phyloP scores from a whole-genome alignment of 1,284 basidiomycete species.

The Leucoagaricus sp. region DNA sequence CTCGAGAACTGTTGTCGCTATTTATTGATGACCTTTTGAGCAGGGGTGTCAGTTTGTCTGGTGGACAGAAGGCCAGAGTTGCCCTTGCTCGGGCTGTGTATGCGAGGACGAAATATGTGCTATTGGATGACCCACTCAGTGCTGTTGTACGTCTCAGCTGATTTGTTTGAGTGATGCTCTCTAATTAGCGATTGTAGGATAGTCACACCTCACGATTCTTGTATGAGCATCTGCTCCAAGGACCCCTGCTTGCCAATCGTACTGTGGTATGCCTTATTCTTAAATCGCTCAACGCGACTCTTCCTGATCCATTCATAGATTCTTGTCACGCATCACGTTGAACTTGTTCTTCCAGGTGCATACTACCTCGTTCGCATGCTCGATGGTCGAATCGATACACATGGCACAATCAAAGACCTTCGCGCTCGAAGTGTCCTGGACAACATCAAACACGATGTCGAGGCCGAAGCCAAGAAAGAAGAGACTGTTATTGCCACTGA shows the following conservation, averaged over 20 bases:
- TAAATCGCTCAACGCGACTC: not conserved
- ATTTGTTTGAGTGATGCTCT: not conserved
- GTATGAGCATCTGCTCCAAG: slow-evolving; percentile 63
- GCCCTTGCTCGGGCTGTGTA: slow-evolving; percentile 73
- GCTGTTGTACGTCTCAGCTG: slow-evolving; percentile 52
- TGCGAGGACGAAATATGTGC: slow-evolving; percentile 61
- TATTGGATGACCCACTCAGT: slow-evolving; percentile 74
- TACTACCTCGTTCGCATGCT: slow-evolving; percentile 74
- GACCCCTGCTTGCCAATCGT: slow-evolving; percentile 63
- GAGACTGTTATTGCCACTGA: slow-evolving; percentile 29
- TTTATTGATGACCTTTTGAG: not conserved
- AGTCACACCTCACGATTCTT: slow-evolving; percentile 74
- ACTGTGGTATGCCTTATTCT: slow-evolving; percentile 55
- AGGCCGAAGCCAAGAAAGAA: slow-evolving; percentile 36
- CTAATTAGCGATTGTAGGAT: not conserved
- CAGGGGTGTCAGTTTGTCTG: slow-evolving; percentile 58
- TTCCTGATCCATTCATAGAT: slow-evolving; percentile 36
- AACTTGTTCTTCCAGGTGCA: slow-evolving; percentile 69
- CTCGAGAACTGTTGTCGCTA: not conserved
- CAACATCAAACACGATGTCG: slow-evolving; percentile 52
- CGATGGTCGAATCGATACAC: slow-evolving; percentile 70
- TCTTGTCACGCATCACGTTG: slow-evolving; percentile 76
- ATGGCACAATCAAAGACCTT: slow-evolving; percentile 64
- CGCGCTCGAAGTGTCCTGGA: slow-evolving; percentile 58
- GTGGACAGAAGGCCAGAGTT: slow-evolving; percentile 71